phyloP scores from a whole-genome alignment of 352 stramenopile genomes.

The Pythium monospermum region DNA sequence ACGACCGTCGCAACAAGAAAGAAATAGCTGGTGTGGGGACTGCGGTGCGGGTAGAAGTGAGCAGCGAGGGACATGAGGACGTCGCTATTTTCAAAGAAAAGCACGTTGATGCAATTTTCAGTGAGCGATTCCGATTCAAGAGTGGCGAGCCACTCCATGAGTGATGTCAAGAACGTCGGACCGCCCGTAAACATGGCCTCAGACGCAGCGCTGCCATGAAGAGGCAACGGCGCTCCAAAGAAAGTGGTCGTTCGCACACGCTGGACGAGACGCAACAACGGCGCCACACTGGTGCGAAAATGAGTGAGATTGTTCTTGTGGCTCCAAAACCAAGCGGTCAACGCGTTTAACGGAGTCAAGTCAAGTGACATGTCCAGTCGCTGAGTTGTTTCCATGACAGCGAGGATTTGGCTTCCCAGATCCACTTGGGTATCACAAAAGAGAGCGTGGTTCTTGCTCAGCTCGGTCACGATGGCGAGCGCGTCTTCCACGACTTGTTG shows the following conservation, averaged over 20 bases:
- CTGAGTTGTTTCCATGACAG: slow-evolving; percentile 8
- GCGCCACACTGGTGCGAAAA: slow-evolving; percentile 20
- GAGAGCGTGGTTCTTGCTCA: slow-evolving; percentile 24
- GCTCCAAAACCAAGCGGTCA: slow-evolving; percentile 33
- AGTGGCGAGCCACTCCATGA: slow-evolving; percentile 29
- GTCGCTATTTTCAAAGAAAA: slow-evolving; percentile 30
- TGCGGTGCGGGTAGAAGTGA: slow-evolving; percentile 16
- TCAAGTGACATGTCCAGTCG: slow-evolving; percentile 4
- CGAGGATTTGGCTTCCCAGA: slow-evolving; percentile 20
- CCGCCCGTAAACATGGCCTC: neutral
- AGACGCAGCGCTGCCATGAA: neutral
- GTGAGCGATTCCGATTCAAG: slow-evolving; percentile 25
- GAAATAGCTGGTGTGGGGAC: slow-evolving; percentile 19
- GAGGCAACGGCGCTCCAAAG: neutral
- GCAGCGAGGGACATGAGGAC: slow-evolving; percentile 21
- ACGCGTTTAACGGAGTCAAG: slow-evolving; percentile 18
- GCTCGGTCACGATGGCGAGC: slow-evolving; percentile 22
- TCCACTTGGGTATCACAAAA: slow-evolving; percentile 14
- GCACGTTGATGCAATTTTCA: slow-evolving; percentile 28
- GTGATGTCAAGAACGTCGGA: slow-evolving; percentile 24
- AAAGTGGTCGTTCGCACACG: slow-evolving; percentile 11
- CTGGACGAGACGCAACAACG: slow-evolving; percentile 19
- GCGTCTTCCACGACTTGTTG: slow-evolving; percentile 9
- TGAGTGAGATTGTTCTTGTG: slow-evolving; percentile 15
- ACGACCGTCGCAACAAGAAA: slow-evolving; percentile 22